Percentiles rank a stretch among this genome's conserved stretches.
Conservation (phyloP, 2,329 filamentous ascomycete genomes). For the Trichoderma harzianum region DNA sequence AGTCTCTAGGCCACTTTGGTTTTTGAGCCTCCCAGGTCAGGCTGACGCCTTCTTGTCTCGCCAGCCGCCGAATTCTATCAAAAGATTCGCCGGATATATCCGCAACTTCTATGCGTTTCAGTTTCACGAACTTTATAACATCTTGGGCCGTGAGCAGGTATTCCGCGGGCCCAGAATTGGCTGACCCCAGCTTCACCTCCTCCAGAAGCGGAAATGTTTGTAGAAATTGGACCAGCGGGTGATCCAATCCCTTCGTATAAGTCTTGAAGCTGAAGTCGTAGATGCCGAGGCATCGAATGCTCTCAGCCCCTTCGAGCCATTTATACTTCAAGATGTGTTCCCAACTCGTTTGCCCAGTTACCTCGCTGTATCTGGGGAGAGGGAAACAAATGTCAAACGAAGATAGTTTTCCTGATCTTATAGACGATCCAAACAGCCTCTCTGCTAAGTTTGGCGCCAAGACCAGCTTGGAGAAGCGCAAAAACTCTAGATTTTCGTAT, state of each 20-base stretch:
- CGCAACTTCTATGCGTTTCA: conserved; percentile 35
- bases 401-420: conserved; percentile 30
- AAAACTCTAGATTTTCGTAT: conserved; percentile 28
- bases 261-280: conserved; percentile 35
- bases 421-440: conserved; percentile 26
- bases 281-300: conserved; percentile 35
- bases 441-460: conserved; percentile 26
- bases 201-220: conserved; percentile 37
- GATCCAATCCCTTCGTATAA: conserved; percentile 29
- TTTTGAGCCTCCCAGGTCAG: conserved; percentile 31
- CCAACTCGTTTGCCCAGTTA: conserved; percentile 26
- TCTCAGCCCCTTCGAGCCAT: conserved; percentile 36
- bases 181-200: conserved; percentile 34
- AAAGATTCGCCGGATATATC: conserved; percentile 30
- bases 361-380: conserved; percentile 24
- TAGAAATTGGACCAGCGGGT: conserved; percentile 35
- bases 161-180: conserved; percentile 30
- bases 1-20: conserved; percentile 31
- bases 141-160: conserved; percentile 30
- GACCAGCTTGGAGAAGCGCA: conserved; percentile 29
- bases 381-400: conserved; percentile 38
- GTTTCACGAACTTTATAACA: conserved; percentile 30
- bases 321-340: conserved; percentile 31
- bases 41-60: conserved; percentile 26
- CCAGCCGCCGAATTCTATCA: conserved; percentile 29